phyloP scores from a whole-genome alignment of 768 basidiomycete genomes.

The Roridomyces roridus region DNA sequence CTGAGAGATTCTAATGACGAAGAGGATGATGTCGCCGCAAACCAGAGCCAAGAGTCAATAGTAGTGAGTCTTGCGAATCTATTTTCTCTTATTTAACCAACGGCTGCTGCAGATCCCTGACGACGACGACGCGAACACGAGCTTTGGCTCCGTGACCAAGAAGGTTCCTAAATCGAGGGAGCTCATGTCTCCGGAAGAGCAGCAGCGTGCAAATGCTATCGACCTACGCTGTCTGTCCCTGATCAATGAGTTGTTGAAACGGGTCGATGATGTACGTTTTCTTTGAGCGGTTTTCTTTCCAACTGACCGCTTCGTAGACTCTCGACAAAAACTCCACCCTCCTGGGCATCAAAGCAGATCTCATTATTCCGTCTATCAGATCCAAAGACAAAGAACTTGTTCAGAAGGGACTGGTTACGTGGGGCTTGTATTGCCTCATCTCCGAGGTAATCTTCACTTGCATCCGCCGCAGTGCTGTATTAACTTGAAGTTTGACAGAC shows the following conservation, averaged over 20 bases:
- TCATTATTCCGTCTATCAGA: constrained; percentile 87
- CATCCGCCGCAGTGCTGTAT: constrained; percentile 48
- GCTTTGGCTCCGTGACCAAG: constrained; percentile 28
- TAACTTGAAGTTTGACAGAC: neutral
- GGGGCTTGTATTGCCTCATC: constrained; percentile 80
- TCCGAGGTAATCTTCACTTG: constrained; percentile 51
- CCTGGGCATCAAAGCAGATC: constrained; percentile 73
- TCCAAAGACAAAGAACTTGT: constrained; percentile 72
- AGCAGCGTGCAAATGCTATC: constrained; percentile 59
- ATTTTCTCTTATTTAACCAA: neutral
- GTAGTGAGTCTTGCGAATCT: constrained; percentile 22
- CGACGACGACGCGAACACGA: constrained; percentile 32
- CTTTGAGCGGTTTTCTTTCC: neutral
- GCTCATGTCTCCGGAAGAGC: constrained; percentile 66
- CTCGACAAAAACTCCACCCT: constrained; percentile 75
- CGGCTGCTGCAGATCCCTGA: constrained; percentile 10
- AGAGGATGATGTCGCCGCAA: constrained; percentile 44
- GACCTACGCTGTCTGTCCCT: constrained; percentile 79
- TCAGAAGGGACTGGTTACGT: constrained; percentile 69
- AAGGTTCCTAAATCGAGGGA: constrained; percentile 37
- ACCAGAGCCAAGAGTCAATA: constrained; percentile 18
- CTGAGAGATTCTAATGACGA: constrained; percentile 61
- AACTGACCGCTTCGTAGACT: constrained; percentile 44
- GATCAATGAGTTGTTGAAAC: constrained; percentile 84
- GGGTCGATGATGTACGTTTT: constrained; percentile 77